phyloP scores from a whole-genome alignment of 2,329 filamentous ascomycete genomes.

The Aspergillus sp. region DNA sequence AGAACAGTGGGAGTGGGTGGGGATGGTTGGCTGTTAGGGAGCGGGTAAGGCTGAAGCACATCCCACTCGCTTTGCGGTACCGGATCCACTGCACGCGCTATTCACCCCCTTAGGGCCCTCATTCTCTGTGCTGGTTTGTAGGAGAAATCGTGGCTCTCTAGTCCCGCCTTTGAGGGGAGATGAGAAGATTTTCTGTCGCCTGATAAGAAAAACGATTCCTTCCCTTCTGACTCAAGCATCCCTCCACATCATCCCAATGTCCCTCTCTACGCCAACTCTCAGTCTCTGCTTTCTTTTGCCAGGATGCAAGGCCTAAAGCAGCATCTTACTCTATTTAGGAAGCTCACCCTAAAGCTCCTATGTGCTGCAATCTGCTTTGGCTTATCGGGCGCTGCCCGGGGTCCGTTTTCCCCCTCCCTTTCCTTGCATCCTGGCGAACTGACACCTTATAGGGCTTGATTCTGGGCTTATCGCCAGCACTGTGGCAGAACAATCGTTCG shows the following conservation, averaged over 20 bases:
- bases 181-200: neutral
- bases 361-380: constrained; percentile 8
- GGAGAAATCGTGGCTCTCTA: neutral
- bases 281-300: neutral
- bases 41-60: constrained; percentile 9
- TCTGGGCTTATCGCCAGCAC: constrained; percentile 27
- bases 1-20: neutral
- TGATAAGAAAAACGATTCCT: neutral
- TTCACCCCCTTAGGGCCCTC: neutral
- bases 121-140: neutral
- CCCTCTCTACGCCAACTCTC: neutral
- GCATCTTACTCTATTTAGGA: neutral
- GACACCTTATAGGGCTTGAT: constrained; percentile 18
- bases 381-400: constrained; percentile 6
- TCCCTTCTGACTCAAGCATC: neutral
- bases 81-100: neutral
- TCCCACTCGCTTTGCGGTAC: neutral
- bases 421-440: neutral
- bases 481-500: constrained; percentile 23
- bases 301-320: neutral
- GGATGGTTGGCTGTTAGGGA: constrained; percentile 2
- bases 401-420: neutral
- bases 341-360: constrained; percentile 1
- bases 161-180: neutral
- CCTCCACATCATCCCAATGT: neutral